phyloP scores from a whole-genome alignment of 768 basidiomycete species.

The Paxillus ammoniavirescens region DNA sequence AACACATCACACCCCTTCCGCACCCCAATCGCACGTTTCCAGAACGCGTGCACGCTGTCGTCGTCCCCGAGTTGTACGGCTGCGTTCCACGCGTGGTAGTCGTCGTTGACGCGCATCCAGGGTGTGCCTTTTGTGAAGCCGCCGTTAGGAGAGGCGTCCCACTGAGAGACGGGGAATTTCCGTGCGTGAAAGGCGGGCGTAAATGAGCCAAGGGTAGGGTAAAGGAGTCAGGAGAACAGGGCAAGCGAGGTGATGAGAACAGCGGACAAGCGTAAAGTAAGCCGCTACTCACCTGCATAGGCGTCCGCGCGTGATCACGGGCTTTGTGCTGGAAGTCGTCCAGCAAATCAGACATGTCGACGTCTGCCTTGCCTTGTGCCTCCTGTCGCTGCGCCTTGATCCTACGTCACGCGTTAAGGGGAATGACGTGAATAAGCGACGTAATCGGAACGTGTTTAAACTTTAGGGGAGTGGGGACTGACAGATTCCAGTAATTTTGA shows the following conservation, averaged over 20 bases:
- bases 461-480: conserved; percentile 15
- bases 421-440: background rate
- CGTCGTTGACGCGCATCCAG: conserved; percentile 77
- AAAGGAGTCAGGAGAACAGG: background rate
- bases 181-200: background rate
- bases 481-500: conserved; percentile 59
- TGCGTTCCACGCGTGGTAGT: conserved; percentile 61
- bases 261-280: background rate
- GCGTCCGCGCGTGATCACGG: conserved; percentile 68
- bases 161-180: conserved; percentile 35
- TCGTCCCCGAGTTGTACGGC: conserved; percentile 44
- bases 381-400: conserved; percentile 37
- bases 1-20: conserved; percentile 55
- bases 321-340: conserved; percentile 59
- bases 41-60: conserved; percentile 60
- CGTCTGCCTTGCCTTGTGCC: conserved; percentile 34
- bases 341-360: conserved; percentile 62
- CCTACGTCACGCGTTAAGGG: conserved; percentile 21
- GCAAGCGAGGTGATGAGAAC: background rate
- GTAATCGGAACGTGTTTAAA: too few relatives aligned
- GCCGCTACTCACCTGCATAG: conserved; percentile 53
- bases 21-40: conserved; percentile 50
- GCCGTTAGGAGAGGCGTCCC: conserved; percentile 51
- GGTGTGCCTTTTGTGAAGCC: conserved; percentile 66
- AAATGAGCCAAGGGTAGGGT: too few relatives aligned